These are phyloP conservation scores for Lentinula lateritia DNA, from an alignment of 768 basidiomycete genomes.

Conservation along the genomic window DNA sequence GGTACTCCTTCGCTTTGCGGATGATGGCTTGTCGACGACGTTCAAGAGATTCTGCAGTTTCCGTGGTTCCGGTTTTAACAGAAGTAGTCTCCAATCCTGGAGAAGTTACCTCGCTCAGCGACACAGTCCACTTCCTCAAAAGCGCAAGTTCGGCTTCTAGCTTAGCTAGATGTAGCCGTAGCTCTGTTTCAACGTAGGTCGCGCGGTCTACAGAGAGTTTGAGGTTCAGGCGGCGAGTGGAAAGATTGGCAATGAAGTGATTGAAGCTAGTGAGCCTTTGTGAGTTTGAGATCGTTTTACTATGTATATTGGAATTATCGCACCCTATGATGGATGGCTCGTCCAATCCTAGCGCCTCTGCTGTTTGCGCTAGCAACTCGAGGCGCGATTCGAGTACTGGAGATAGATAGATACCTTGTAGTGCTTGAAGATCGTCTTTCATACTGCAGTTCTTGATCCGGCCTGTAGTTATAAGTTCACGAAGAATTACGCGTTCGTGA, in stretches of 20 bases:
- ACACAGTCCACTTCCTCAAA: constrained; percentile 28
- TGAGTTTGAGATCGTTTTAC: too few species aligned
- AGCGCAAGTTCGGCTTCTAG: constrained; percentile 29
- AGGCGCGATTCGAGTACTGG: neutral
- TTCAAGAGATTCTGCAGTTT: constrained; percentile 26
- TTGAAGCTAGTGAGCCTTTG: constrained; percentile 25
- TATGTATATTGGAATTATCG: neutral
- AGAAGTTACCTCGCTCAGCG: neutral
- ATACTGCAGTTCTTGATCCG: too few species aligned
- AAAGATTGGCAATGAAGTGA: constrained; percentile 28
- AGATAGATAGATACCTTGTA: neutral
- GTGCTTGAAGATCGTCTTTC: neutral
- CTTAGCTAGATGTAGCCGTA: constrained; percentile 26
- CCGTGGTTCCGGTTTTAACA: constrained; percentile 11
- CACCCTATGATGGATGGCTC: neutral
- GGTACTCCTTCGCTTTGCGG: constrained; percentile 43
- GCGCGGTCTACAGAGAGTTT: constrained; percentile 28
- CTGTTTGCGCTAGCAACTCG: neutral
- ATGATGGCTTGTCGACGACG: constrained; percentile 34
- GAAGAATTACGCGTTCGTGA: too few species aligned
- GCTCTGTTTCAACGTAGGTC: constrained; percentile 28
- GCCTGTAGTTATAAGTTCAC: too few species aligned
- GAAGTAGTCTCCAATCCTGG: constrained; percentile 27
- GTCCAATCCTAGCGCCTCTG: neutral
- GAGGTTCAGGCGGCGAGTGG: constrained; percentile 22